Base-by-base conservation (phyloP, 495 filamentous ascomycete species). In the Penicillium coprophilum region DNA sequence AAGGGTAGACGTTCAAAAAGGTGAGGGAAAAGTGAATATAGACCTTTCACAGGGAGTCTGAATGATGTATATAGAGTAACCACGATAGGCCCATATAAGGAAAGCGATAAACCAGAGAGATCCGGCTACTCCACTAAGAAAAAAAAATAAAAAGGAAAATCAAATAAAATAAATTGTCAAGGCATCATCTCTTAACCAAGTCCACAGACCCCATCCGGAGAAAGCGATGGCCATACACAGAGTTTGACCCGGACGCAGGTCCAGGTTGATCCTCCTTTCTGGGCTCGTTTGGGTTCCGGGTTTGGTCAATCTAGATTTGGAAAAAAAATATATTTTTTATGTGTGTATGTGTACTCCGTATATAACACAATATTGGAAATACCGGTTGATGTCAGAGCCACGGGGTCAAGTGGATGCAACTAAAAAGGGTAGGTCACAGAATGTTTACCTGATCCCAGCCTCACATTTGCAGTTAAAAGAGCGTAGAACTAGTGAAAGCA, bases 191-290 rank as follows among this genome's bases (percentile, higher is more conserved):
- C 59, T 60, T 34, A 59, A 58, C 55, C 60, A 62, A 66, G 63
- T 58, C 64, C 68, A 69, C 63, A 65, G 67, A 62, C 70, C 28
- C 64, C 61, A 67, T 65, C 65, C 70, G 70, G 69, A 71, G 70
- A 70, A 68, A 66, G 64, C 53, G 64, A 61, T 55, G 61, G 48
- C 66, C 65, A 69, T 65, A 63, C 67, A 71, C 70, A 77, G 61
- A 73, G 70, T 73, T 74, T 71, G 74, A 74, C 57, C 73, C 71
- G 70, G 70, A 76, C 71, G 72, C 72, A 77, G 72, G 74, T 74
- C 71, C 74, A 73, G 74, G 71, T 62, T 72, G 74, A 77, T 75
- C 74, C 72, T 75, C 71, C 71, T 70, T 73, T 71, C 66, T 67
- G 62, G 66, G 58, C 66, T 72, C 60, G 70, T 73, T 73, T 73